phyloP scores from a whole-genome alignment of 805 yeast genomes.

The Yarrowia phangngaensis region DNA sequence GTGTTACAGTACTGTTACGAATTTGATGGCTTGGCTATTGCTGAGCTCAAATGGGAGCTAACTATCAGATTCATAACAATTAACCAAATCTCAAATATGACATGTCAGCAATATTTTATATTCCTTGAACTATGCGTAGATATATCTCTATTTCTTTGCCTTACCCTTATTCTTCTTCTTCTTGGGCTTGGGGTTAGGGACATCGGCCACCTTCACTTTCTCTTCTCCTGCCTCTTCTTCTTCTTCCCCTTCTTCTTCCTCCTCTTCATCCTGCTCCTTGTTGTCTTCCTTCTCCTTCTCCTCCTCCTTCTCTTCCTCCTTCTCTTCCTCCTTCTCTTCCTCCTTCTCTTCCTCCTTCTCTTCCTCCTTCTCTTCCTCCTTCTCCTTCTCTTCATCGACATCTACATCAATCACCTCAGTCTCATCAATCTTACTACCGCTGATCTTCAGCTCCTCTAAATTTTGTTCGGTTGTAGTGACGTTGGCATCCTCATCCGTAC shows the following conservation, averaged over 20 bases:
- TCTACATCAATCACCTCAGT: constrained; percentile 18
- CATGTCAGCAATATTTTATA: too few species aligned
- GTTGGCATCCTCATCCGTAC: constrained; percentile 13
- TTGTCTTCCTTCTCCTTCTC: neutral
- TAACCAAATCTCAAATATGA: too few species aligned
- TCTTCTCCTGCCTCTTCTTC: too few species aligned
- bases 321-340: constrained; percentile 2
- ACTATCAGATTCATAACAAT: too few species aligned
- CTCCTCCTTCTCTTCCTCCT: constrained; percentile 1
- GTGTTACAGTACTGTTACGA: too few species aligned
- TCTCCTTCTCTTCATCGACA: constrained; percentile 9
- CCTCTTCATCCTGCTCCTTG: constrained; percentile 16
- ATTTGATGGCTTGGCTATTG: too few species aligned
- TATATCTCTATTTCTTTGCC: too few species aligned
- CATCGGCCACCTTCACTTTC: too few species aligned
- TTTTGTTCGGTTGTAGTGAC: constrained; percentile 27
- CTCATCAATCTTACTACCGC: neutral
- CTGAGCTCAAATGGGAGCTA: too few species aligned
- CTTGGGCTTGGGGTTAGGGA: neutral
- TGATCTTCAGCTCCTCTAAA: neutral
- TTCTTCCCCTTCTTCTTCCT: constrained; percentile 26
- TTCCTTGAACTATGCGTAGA: too few species aligned
- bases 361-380: constrained; percentile 20
- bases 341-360: constrained; percentile 3
- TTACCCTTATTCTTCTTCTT: neutral